phyloP scores from a whole-genome alignment of 495 filamentous ascomycete genomes.

The Aspergillus nanangensis region DNA sequence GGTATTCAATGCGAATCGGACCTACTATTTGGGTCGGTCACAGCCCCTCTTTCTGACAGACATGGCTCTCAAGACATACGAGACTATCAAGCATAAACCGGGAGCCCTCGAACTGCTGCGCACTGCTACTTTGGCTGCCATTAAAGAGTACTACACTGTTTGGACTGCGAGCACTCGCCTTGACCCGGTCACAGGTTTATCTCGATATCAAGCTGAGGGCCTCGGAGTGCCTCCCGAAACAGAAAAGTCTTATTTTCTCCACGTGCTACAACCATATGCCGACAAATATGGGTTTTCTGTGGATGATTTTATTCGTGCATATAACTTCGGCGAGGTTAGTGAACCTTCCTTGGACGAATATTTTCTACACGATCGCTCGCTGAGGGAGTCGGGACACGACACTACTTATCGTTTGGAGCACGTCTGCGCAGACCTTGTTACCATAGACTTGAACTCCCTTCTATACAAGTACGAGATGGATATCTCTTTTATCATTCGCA shows the following conservation, averaged over 20 bases:
- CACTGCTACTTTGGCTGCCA: conserved; percentile 77
- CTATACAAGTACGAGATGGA: conserved; percentile 96
- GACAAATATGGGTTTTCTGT: conserved; percentile 79
- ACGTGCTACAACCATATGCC: conserved; percentile 81
- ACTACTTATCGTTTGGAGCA: conserved; percentile 89
- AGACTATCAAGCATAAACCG: conserved; percentile 77
- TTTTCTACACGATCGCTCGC: conserved; percentile 90
- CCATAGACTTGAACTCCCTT: conserved; percentile 88
- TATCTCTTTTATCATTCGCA: conserved; percentile 78
- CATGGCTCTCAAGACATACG: conserved; percentile 88
- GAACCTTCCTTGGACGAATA: conserved; percentile 93
- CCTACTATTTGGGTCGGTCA: conserved; percentile 89
- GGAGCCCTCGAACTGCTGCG: conserved; percentile 73
- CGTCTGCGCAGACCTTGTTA: conserved; percentile 82
- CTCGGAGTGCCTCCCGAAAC: conserved; percentile 91
- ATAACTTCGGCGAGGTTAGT: conserved; percentile 69
- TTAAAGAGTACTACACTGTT: conserved; percentile 92
- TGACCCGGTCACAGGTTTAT: conserved; percentile 78
- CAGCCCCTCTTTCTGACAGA: conserved; percentile 97
- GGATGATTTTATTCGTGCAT: conserved; percentile 75
- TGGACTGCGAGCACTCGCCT: conserved; percentile 80
- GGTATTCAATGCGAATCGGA: conserved; percentile 92
- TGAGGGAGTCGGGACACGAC: conserved; percentile 96
- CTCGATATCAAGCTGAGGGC: conserved; percentile 84
- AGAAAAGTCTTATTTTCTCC: conserved; percentile 80